Conservation (phyloP, 176 grass and related monocot species). For the Stipa capillata region DNA sequence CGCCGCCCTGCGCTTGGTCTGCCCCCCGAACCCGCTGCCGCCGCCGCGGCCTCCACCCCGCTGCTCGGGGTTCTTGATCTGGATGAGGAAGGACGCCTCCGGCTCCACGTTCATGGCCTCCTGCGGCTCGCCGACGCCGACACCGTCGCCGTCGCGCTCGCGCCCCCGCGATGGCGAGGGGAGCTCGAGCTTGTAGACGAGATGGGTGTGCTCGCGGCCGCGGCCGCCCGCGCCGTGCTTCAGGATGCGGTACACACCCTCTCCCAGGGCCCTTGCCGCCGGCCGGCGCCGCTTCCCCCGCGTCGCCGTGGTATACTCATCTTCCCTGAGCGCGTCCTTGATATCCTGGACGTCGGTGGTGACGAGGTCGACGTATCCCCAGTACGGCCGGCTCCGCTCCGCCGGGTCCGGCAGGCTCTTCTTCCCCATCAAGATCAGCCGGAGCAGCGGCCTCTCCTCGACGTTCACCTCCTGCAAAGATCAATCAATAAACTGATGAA, state of each 20-base stretch:
- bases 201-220: slow-evolving; percentile 52
- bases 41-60: background rate
- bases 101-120: slow-evolving; percentile 65
- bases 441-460: slow-evolving; percentile 46
- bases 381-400: slow-evolving; percentile 51
- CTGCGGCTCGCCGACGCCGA: slow-evolving; percentile 34
- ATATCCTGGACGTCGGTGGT: slow-evolving; percentile 47
- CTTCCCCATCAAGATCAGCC: slow-evolving; percentile 67
- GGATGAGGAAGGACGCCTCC: slow-evolving; percentile 78
- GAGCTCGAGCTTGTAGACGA: slow-evolving; percentile 91
- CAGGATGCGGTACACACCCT: slow-evolving; percentile 78
- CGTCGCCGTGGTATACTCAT: slow-evolving; percentile 60
- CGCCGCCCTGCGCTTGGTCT: slow-evolving; percentile 56
- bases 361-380: slow-evolving; percentile 85
- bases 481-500: background rate
- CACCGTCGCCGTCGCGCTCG: background rate
- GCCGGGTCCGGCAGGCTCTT: slow-evolving; percentile 68
- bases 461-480: slow-evolving; percentile 62
- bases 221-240: slow-evolving; percentile 30
- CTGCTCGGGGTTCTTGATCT: slow-evolving; percentile 82
- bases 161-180: background rate
- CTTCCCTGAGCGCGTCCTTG: slow-evolving; percentile 57
- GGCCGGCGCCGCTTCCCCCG: slow-evolving; percentile 38
- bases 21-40: slow-evolving; percentile 38
- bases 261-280: slow-evolving; percentile 57